phyloP scores from a whole-genome alignment of 2,329 filamentous ascomycete genomes.

The Eutypella sp. region DNA sequence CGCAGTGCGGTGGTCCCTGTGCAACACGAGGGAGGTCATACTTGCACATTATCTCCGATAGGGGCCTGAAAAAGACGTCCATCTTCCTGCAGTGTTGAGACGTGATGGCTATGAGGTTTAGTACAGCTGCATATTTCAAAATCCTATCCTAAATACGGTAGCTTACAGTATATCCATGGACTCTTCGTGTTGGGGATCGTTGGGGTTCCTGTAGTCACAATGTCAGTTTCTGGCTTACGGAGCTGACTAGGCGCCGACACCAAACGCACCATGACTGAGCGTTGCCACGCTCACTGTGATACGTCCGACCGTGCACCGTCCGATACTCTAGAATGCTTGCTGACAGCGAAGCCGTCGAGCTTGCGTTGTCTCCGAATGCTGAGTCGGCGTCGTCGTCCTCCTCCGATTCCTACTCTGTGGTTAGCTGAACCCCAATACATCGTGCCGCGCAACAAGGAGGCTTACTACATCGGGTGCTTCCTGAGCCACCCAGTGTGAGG shows the following conservation, averaged over 20 bases:
- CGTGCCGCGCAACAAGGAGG: background rate
- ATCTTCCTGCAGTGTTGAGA: constrained; percentile 20
- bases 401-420: background rate
- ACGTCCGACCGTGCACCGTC: constrained; percentile 25
- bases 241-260: too few species aligned
- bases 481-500: background rate
- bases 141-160: background rate
- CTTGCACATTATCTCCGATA: constrained; percentile 17
- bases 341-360: constrained; percentile 26
- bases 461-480: background rate
- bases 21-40: constrained; percentile 6
- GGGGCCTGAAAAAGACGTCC: constrained; percentile 21
- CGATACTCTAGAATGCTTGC: constrained; percentile 27
- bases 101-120: constrained; percentile 20
- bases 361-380: constrained; percentile 22
- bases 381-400: constrained; percentile 22
- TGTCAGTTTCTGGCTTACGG: constrained; percentile 3
- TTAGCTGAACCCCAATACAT: background rate
- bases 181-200: constrained; percentile 25
- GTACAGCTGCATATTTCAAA: background rate
- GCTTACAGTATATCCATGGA: constrained; percentile 26
- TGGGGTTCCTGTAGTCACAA: constrained; percentile 20
- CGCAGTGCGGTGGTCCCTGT: too few species aligned
- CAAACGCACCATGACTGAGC: constrained; percentile 23
- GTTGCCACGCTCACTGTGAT: constrained; percentile 24